These are phyloP conservation scores for Daldinia eschscholtzii DNA, from an alignment of 2,329 filamentous ascomycete species.

Conservation along the genomic window DNA sequence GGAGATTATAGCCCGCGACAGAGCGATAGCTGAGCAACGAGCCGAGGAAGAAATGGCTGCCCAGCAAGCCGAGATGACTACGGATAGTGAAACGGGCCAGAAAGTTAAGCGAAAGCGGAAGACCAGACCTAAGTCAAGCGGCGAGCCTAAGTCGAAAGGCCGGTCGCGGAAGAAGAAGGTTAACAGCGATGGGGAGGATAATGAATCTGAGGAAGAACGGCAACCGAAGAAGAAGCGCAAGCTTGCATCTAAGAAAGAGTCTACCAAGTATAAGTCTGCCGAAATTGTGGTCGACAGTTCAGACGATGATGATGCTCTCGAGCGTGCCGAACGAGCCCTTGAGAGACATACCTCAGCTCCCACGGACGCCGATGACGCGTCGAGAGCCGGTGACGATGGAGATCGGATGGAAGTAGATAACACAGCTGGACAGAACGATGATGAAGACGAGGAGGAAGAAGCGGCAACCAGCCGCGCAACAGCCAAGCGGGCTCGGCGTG, in stretches of 20 bases:
- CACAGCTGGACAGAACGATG: conserved; percentile 58
- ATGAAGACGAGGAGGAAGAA: conserved; percentile 66
- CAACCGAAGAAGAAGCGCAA: conserved; percentile 73
- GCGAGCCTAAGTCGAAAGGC: conserved; percentile 58
- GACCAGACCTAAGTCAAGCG: conserved; percentile 57
- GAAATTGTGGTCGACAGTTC: conserved; percentile 85
- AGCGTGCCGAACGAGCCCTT: conserved; percentile 60
- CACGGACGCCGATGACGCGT: conserved; percentile 52
- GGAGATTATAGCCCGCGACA: conserved; percentile 81
- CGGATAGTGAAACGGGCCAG: conserved; percentile 85
- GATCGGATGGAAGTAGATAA: conserved; percentile 68
- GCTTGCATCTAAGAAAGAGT: conserved; percentile 63
- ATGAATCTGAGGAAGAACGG: conserved; percentile 63
- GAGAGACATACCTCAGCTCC: conserved; percentile 50
- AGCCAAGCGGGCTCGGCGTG: conserved; percentile 63
- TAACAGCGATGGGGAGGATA: conserved; percentile 64
- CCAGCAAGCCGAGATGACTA: conserved; percentile 83
- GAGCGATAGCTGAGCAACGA: conserved; percentile 77
- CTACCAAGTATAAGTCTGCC: conserved; percentile 83
- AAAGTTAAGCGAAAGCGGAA: conserved; percentile 83
- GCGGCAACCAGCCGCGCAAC: conserved; percentile 56
- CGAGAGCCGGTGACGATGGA: conserved; percentile 48
- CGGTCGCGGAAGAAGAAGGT: conserved; percentile 67
- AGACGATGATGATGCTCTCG: conserved; percentile 62
- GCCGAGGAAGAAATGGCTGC: conserved; percentile 76